These are phyloP conservation scores for Aristolochia fimbriata DNA, from an alignment of 164 flowering plant genomes.

Conservation along the genomic window DNA sequence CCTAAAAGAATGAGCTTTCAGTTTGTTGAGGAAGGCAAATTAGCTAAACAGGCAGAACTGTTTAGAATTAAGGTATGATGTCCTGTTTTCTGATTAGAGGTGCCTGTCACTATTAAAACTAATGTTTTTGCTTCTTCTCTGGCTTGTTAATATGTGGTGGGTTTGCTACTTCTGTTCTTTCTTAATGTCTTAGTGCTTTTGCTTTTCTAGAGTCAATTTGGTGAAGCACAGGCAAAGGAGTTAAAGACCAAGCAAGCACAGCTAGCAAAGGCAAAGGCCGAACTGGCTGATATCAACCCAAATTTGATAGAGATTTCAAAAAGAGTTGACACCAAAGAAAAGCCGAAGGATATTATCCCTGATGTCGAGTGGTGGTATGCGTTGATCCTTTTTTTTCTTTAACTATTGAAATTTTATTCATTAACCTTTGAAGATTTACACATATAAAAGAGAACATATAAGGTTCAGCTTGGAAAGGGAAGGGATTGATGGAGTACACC, in stretches of 20 bases:
- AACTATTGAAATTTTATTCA: background rate
- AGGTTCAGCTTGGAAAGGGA: no score
- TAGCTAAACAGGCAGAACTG: slow-evolving; percentile 88
- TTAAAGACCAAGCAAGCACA: slow-evolving; percentile 84
- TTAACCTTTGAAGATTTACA: no score
- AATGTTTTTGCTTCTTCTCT: background rate
- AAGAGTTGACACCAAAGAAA: slow-evolving; percentile 68
- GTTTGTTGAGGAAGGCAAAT: slow-evolving; percentile 99
- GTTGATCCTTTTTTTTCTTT: background rate
- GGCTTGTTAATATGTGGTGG: background rate
- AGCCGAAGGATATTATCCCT: slow-evolving; percentile 80
- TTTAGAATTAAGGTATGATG: slow-evolving; percentile 65
- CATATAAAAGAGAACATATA: no score
- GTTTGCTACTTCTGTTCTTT: background rate
- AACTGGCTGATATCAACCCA: slow-evolving; percentile 77
- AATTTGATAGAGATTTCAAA: slow-evolving; percentile 92
- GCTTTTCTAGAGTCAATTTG: slow-evolving; percentile 69
- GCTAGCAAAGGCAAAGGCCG: slow-evolving; percentile 82
- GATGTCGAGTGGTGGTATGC: slow-evolving; percentile 96
- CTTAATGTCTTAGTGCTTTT: background rate
- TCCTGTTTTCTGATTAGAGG: background rate
- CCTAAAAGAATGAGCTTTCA: slow-evolving; percentile 83
- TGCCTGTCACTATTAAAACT: background rate
- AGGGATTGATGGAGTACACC: no score
- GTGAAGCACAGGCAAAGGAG: slow-evolving; percentile 96